phyloP scores from a whole-genome alignment of 768 basidiomycete genomes.

The Chalciporus sphaerocephalus region DNA sequence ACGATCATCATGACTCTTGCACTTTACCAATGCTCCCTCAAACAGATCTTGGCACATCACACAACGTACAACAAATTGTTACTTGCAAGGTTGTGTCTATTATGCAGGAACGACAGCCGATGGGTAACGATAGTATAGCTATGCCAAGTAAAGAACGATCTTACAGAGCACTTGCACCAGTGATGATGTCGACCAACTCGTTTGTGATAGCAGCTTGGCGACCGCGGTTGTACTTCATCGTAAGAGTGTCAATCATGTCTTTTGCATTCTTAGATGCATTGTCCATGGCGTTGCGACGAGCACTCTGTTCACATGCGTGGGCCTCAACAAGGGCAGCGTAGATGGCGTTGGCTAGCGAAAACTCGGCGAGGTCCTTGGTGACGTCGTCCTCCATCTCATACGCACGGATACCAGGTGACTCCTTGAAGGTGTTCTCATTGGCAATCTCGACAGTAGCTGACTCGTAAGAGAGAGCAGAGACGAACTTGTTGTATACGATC shows the following conservation, averaged over 20 bases:
- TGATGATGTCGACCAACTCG: constrained; percentile 90
- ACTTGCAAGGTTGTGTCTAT: constrained; percentile 24
- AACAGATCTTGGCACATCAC: neutral
- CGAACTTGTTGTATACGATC: constrained; percentile 79
- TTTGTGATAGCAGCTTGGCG: constrained; percentile 97
- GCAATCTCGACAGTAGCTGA: constrained; percentile 68
- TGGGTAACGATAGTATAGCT: constrained; percentile 12
- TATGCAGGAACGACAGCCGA: constrained; percentile 7
- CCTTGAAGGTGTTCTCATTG: constrained; percentile 75
- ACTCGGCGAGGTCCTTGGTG: constrained; percentile 90
- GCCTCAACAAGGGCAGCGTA: constrained; percentile 91
- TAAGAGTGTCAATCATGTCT: constrained; percentile 85
- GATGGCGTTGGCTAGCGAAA: constrained; percentile 94
- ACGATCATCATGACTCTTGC: neutral
- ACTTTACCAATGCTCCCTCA: neutral
- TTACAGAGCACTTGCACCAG: constrained; percentile 59
- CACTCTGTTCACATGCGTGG: constrained; percentile 92
- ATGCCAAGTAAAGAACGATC: constrained; percentile 12
- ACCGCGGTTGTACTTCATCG: constrained; percentile 98
- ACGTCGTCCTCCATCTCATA: constrained; percentile 99
- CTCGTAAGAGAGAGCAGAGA: constrained; percentile 91
- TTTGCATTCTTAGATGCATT: constrained; percentile 97
- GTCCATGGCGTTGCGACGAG: constrained; percentile 99
- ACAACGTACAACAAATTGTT: constrained; percentile 9
- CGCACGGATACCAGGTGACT: constrained; percentile 82